A percentile compares a stretch with the other conserved stretches of the same genome.
Conservation (phyloP, 805 yeast genomes). For the Torulaspora microellipsoides region DNA sequence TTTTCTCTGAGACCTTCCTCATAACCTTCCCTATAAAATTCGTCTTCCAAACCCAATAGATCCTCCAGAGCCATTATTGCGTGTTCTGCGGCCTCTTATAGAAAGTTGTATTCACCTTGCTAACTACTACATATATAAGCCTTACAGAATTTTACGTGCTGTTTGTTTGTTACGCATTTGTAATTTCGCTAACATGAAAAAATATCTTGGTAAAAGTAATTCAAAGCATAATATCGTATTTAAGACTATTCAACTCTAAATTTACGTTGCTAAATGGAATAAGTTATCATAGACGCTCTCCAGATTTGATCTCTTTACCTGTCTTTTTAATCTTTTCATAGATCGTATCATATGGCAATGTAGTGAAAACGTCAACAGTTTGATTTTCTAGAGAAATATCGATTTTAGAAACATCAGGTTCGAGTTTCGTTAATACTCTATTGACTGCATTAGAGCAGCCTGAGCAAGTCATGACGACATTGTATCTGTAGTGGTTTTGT, state of each 20-base stretch:
- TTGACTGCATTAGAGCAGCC: constrained; percentile 87
- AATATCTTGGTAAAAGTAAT: too few species aligned
- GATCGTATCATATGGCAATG: constrained; percentile 70
- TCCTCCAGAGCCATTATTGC: constrained; percentile 43
- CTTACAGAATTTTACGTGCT: too few species aligned
- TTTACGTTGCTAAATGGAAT: too few species aligned
- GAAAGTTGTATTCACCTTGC: too few species aligned
- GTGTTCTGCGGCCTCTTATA: neutral
- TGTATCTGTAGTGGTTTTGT: constrained; percentile 64
- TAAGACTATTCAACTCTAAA: too few species aligned
- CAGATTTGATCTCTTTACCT: constrained; percentile 75
- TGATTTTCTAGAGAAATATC: constrained; percentile 78
- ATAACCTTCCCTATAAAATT: constrained; percentile 63
- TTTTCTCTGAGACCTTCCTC: constrained; percentile 66
- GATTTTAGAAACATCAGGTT: constrained; percentile 63
- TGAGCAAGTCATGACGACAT: constrained; percentile 82
- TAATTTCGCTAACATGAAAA: too few species aligned
- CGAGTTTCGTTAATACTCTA: constrained; percentile 63
- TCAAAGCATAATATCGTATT: too few species aligned
- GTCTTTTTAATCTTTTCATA: constrained; percentile 79
- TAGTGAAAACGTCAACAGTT: constrained; percentile 71
- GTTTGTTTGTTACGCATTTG: too few species aligned
- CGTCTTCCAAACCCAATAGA: constrained; percentile 52
- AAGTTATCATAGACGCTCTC: constrained; percentile 35
- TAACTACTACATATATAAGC: too few species aligned